phyloP scores from a whole-genome alignment of 1,284 basidiomycete genomes.

The Trichosporon faecale region DNA sequence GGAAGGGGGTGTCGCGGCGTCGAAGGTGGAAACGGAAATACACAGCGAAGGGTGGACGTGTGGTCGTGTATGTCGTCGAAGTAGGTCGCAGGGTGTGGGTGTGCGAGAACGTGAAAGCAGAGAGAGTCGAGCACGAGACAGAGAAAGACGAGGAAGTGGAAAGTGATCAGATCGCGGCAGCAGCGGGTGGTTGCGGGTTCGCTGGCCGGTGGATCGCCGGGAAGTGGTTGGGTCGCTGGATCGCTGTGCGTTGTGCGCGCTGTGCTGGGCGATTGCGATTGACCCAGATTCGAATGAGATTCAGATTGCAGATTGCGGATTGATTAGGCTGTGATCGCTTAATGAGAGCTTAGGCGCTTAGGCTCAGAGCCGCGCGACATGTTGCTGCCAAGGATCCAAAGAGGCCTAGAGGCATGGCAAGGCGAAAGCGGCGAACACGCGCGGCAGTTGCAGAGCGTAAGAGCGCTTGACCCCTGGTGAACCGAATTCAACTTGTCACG shows the following conservation, averaged over 20 bases:
- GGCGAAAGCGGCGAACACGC: not conserved
- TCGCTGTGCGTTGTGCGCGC: not conserved
- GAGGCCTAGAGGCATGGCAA: not conserved
- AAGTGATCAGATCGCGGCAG: not conserved
- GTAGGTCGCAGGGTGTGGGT: not conserved
- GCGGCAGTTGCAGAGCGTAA: not conserved
- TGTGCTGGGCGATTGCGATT: not conserved
- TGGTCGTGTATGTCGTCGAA: not conserved
- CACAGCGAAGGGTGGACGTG: not conserved
- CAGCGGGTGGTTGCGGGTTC: not conserved
- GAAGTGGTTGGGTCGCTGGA: not conserved
- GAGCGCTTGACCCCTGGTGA: not conserved
- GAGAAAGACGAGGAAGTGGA: not conserved
- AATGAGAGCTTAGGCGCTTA: constrained; percentile 8
- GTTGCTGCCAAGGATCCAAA: not conserved
- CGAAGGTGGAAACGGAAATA: not conserved
- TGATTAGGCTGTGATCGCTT: constrained; percentile 1
- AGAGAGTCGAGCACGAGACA: not conserved
- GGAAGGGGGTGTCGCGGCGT: not conserved
- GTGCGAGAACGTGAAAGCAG: not conserved
- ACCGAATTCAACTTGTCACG: not conserved
- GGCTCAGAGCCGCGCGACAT: not conserved
- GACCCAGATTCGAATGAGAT: constrained; percentile 3
- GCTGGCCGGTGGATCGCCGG: not conserved
- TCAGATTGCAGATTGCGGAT: constrained; percentile 9